These are phyloP conservation scores for Pythium phragmiticola DNA, from an alignment of 352 stramenopile species.

Conservation along the genomic window DNA sequence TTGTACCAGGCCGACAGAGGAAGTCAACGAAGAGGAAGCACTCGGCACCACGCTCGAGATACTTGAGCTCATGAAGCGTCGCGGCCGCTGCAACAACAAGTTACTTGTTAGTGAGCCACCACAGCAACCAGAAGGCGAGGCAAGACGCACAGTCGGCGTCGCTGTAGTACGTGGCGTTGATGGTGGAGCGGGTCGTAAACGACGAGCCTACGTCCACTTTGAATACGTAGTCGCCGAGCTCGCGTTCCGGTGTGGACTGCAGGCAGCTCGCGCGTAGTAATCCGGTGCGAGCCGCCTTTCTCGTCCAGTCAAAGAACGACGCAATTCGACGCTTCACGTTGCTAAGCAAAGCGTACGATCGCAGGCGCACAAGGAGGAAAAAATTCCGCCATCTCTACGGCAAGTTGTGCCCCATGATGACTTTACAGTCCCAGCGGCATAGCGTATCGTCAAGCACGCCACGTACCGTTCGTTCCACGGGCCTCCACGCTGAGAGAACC, in stretches of 20 bases:
- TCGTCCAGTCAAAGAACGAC: slow-evolving; percentile 35
- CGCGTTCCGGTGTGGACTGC: slow-evolving; percentile 30
- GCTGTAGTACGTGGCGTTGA: slow-evolving; percentile 63
- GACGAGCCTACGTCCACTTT: slow-evolving; percentile 60
- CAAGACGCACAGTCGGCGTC: slow-evolving; percentile 60
- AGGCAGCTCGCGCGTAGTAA: slow-evolving; percentile 46
- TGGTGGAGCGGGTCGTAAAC: slow-evolving; percentile 49
- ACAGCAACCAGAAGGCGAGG: background rate
- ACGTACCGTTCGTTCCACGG: slow-evolving; percentile 35
- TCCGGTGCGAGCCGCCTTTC: slow-evolving; percentile 39
- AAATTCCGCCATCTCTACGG: slow-evolving; percentile 47
- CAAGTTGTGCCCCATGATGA: background rate
- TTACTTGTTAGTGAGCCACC: background rate
- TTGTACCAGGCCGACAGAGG: slow-evolving; percentile 43
- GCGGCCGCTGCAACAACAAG: slow-evolving; percentile 38
- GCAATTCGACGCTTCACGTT: slow-evolving; percentile 27
- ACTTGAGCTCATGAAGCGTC: slow-evolving; percentile 71
- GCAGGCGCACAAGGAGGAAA: slow-evolving; percentile 34
- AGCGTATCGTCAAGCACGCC: background rate
- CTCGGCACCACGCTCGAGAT: slow-evolving; percentile 62
- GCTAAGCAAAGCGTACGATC: slow-evolving; percentile 39
- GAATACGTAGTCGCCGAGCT: slow-evolving; percentile 62
- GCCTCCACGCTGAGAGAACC: slow-evolving; percentile 47
- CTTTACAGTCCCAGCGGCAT: background rate
- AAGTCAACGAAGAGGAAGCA: slow-evolving; percentile 72